Evolutionary conservation across 2,329 filamentous ascomycete species (phyloP), one percentile per base, ranked within the genome.

Genomic region (Trichoderma guizhouense): DNA sequence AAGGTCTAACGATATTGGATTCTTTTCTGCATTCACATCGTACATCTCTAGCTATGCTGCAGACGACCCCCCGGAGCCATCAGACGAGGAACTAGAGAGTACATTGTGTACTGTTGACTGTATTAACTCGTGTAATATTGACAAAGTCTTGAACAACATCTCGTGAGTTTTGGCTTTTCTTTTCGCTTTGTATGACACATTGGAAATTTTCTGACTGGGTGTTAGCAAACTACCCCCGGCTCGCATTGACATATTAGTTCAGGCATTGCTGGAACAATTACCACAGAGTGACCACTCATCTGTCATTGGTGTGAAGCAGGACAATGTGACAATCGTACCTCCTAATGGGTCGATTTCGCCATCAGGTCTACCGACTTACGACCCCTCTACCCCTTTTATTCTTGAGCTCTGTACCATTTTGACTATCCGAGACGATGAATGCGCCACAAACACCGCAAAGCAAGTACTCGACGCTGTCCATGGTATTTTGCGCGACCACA

Each of bases 41-140:
- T 99, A 98, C 78, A 94, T 99, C 36, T 97, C 95, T n/a, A 98
- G 95, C 80, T 98, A 99, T 80, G 96, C 97, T 55, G 97, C 96
- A 12, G 96, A 98, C 81, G 96, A 99, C 78, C 96, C 96, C 14
- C 96, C 96, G 0, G 96, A 99, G 82, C 96, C 96, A 3, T 98
- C 96, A 1, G 94, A 98, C 75, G 95, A 98, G 79, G 96, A 99
- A 80, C 87, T 99, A 34, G 96, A 99, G 78, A 97, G 96, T 79
- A 98, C 96, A 0, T 85, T 99, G 11, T 96, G 93, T 79, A 95
- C 96, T 1, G 93, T 98, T 3, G 96, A 98, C 79, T 99, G 95
- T 77, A 91, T 99, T 55, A 95, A 93, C 76, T 92, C 94, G 58
- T 99, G 96, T 80, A 91, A 92, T 70, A 92, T 98, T 78, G 90